Conservation (phyloP, 805 yeast genomes). For the Lachancea dasiensis region DNA sequence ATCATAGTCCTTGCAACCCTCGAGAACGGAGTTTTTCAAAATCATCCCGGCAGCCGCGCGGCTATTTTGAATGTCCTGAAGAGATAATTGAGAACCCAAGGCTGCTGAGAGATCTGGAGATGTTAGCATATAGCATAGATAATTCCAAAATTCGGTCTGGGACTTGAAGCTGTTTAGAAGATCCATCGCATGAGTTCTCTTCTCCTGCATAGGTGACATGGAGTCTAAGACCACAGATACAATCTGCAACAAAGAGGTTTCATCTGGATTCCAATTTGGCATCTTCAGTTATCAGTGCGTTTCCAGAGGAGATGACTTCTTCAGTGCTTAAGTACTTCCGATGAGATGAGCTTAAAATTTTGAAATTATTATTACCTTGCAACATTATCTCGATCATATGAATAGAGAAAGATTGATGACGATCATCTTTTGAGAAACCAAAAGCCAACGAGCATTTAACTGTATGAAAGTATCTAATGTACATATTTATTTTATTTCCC, state of each 20-base stretch:
- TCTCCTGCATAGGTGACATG: slow-evolving; percentile 49
- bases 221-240: slow-evolving; percentile 65
- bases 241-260: slow-evolving; percentile 55
- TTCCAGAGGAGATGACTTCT: neutral
- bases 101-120: slow-evolving; percentile 46
- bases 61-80: slow-evolving; percentile 22
- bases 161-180: slow-evolving; percentile 62
- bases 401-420: neutral
- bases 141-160: slow-evolving; percentile 77
- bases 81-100: slow-evolving; percentile 17
- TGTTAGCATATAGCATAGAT: slow-evolving; percentile 64
- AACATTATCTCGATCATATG: neutral
- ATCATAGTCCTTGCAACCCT: slow-evolving; percentile 29
- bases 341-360: slow-evolving; percentile 1
- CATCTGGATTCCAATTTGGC: slow-evolving; percentile 65
- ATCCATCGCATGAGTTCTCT: slow-evolving; percentile 62
- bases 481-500: neutral
- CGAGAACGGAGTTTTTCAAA: slow-evolving; percentile 68
- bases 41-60: slow-evolving; percentile 87
- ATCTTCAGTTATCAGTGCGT: slow-evolving; percentile 18
- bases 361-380: neutral
- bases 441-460: neutral
- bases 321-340: too few species aligned
- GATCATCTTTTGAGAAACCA: neutral
- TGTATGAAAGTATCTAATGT: neutral